These are phyloP conservation scores for Yamadazyma spencermartinsiae DNA, from an alignment of 1,139 yeast genomes.

Conservation along the genomic window DNA sequence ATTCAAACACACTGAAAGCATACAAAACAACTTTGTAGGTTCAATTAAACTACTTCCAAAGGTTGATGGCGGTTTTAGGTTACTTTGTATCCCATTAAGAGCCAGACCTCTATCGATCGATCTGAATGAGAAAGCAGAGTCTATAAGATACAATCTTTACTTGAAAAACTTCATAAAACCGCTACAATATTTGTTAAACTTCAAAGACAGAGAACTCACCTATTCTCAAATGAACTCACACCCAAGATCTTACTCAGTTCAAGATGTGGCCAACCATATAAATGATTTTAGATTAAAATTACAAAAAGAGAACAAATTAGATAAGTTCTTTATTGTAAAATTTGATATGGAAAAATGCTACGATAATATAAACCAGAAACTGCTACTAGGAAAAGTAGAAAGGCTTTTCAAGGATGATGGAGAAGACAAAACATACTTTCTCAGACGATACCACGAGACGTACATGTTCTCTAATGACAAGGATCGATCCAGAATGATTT, in stretches of 20 bases:
- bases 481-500: conserved; percentile 7
- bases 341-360: conserved; percentile 82
- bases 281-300: conserved; percentile 18
- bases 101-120: conserved; percentile 16
- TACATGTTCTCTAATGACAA: conserved; percentile 13
- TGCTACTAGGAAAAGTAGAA: conserved; percentile 36
- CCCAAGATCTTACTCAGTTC: conserved; percentile 27
- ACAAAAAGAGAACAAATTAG: conserved; percentile 24
- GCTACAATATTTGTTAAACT: conserved; percentile 16
- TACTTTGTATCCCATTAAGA: conserved; percentile 58
- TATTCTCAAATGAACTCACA: conserved; percentile 15
- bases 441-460: conserved; percentile 20
- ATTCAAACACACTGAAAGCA: conserved; percentile 6
- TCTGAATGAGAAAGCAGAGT: conserved; percentile 11
- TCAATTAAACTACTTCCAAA: conserved; percentile 56
- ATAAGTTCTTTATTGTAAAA: conserved; percentile 54
- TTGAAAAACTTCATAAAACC: conserved; percentile 24
- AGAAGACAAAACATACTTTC: conserved; percentile 22
- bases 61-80: conserved; percentile 47
- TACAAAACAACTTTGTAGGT: conserved; percentile 30
- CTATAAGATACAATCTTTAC: conserved; percentile 18
- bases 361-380: conserved; percentile 64
- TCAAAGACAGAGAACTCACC: conserved; percentile 19
- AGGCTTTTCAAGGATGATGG: conserved; percentile 24
- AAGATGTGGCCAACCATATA: conserved; percentile 27